Evolutionary conservation across 1,284 basidiomycete species (phyloP), one percentile per base, ranked within the genome.

Genomic region (Austroboletus niveus): DNA sequence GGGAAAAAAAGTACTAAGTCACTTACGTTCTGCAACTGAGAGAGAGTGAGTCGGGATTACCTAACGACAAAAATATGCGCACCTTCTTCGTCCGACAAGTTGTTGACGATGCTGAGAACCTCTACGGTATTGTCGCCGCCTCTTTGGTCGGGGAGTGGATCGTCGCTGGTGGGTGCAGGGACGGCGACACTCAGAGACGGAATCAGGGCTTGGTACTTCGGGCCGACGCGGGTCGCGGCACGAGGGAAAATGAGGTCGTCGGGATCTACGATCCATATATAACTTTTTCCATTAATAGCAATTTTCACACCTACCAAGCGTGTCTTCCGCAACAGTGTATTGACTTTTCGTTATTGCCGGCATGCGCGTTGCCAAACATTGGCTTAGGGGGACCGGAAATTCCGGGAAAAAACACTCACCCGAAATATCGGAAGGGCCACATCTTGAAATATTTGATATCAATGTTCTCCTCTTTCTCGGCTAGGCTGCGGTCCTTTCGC

Each of bases 401-500:
- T 15, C 22, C 12, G 15, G 12, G 45, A 29, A 51, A 31, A 20
- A 44, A 29, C 11, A 70, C 87, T 70, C 65, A 93, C 92, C 94
- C 94, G 72, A 98, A 98, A 72, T 98, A 98, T 53, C 94, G 80
- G 73, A 94, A 97, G 1, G 93, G 93, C 94, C 94, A 98, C 78
- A 92, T 86, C 65, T 93, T 92, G 69, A 88, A 95, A 72, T 92
- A 81, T 68, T 87, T 85, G 57, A 91, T 81, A 35, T 82, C 78
- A 54, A 87, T 76, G 54, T 82, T 88, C 69, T 92, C 89, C 65
- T 89, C 86, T 61, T 83, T 81, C 65, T 87, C 86, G 30, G 81
- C 82, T 55, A 81, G 78, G 45, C 68, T 71, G 57, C 78, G 79
- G 62, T 88, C 85, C 70, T 89, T 88, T 49, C 86, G 76, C 41